Evolutionary conservation across 352 stramenopile genomes (phyloP).

Genomic region (Globisporangium polare): DNA sequence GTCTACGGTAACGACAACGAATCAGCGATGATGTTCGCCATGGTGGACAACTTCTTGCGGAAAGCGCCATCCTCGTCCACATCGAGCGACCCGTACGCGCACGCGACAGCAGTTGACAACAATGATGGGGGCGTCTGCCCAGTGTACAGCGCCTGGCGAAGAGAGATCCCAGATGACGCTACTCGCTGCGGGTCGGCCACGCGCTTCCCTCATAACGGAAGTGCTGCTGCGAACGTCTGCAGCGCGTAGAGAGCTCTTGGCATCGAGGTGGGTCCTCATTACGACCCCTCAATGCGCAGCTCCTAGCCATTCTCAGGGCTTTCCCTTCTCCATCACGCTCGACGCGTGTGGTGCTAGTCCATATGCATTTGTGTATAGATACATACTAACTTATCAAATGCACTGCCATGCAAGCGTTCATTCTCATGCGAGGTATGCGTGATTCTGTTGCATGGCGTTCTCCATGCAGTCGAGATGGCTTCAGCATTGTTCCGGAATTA

Average conservation of each 20-base stretch:
- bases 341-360: background rate
- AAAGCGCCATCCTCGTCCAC: background rate
- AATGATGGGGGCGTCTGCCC: background rate
- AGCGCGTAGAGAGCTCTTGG: background rate
- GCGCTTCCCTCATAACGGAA: constrained; percentile 1
- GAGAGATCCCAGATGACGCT: background rate
- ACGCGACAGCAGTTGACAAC: background rate
- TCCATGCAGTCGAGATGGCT: too few species aligned
- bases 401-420: too few species aligned
- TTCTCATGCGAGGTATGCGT: too few species aligned
- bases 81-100: background rate
- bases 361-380: background rate
- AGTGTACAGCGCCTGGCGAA: constrained; percentile 39
- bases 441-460: background rate
- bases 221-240: background rate
- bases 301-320: background rate
- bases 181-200: background rate
- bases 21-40: background rate
- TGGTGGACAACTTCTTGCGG: constrained; percentile 1
- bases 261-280: background rate
- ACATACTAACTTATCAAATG: background rate
- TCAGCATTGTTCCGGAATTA: too few species aligned
- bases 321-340: background rate
- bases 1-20: background rate
- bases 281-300: background rate